Conservation (phyloP, 2,329 filamentous ascomycete species). For the Podosphaera leucotricha region DNA sequence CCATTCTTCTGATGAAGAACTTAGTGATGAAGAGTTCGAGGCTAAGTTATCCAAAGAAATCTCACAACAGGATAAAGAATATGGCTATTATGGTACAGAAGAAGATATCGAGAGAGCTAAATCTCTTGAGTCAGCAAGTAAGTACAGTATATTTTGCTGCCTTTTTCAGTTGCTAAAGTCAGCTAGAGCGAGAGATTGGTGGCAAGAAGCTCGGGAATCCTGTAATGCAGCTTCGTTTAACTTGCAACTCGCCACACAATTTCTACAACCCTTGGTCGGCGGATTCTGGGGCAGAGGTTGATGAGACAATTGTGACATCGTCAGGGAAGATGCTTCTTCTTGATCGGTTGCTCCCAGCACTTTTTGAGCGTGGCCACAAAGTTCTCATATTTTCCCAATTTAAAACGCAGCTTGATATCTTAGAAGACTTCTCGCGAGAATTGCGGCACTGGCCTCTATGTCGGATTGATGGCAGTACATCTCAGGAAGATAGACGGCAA, state of each 20-base stretch:
- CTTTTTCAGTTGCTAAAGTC: not conserved
- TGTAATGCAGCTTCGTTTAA: slow-evolving; percentile 71
- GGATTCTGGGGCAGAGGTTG: slow-evolving; percentile 49
- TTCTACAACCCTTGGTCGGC: slow-evolving; percentile 80
- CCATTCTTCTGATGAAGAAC: slow-evolving; percentile 34
- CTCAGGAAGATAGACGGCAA: slow-evolving; percentile 86
- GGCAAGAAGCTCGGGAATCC: slow-evolving; percentile 86
- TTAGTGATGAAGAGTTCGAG: slow-evolving; percentile 74
- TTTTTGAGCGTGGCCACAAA: slow-evolving; percentile 82
- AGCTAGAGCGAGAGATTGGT: slow-evolving; percentile 53
- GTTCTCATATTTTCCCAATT: slow-evolving; percentile 99
- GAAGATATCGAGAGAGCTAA: slow-evolving; percentile 42
- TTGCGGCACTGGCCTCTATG: slow-evolving; percentile 97
- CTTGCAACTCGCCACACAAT: slow-evolving; percentile 85
- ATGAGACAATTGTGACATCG: slow-evolving; percentile 97
- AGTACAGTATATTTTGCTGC: slow-evolving; percentile 14
- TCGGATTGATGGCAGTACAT: slow-evolving; percentile 86
- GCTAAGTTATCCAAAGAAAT: slow-evolving; percentile 45
- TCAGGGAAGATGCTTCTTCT: slow-evolving; percentile 87
- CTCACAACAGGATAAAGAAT: slow-evolving; percentile 21
- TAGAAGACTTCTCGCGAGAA: slow-evolving; percentile 97
- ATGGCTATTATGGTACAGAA: slow-evolving; percentile 14
- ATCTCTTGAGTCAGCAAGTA: slow-evolving; percentile 55
- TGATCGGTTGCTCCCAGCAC: slow-evolving; percentile 62
- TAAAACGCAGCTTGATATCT: slow-evolving; percentile 98